Percentiles rank a stretch among this genome's conserved stretches.
Conservation (phyloP, 2,329 filamentous ascomycete genomes). For the Cladophialophora bantiana region DNA sequence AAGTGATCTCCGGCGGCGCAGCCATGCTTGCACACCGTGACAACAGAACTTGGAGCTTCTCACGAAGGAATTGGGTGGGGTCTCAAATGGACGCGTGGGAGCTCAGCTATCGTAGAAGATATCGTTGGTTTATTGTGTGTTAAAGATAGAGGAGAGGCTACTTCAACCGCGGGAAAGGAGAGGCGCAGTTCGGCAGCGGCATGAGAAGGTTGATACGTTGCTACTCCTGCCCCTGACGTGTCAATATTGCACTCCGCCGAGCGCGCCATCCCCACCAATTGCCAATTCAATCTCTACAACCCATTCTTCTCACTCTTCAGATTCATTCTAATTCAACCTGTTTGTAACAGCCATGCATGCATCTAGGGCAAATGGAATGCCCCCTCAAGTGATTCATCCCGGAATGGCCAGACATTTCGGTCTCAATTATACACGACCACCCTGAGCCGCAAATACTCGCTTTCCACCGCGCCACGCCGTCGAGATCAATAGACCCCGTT, state of each 20-base stretch:
- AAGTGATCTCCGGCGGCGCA: constrained; percentile 70
- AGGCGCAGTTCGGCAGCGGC: neutral
- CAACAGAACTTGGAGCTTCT: neutral
- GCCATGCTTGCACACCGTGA: constrained; percentile 64
- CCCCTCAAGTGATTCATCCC: too few relatives aligned
- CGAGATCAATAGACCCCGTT: neutral
- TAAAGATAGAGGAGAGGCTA: neutral
- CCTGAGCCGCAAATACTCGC: too few relatives aligned
- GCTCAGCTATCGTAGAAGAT: neutral
- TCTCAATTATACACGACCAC: too few relatives aligned
- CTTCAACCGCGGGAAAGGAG: neutral
- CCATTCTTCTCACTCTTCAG: too few relatives aligned
- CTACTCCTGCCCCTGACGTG: neutral
- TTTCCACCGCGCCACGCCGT: too few relatives aligned
- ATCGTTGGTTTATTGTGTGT: neutral
- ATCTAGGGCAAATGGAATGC: too few relatives aligned
- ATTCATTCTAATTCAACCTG: too few relatives aligned
- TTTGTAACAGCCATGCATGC: too few relatives aligned
- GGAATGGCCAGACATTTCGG: too few relatives aligned
- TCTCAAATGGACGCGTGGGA: neutral
- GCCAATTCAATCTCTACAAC: too few relatives aligned
- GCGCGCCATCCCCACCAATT: too few relatives aligned
- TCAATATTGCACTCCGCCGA: neutral
- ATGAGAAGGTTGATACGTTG: neutral
- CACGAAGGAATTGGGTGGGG: neutral